Percentiles rank a stretch among this genome's conserved stretches.
Evolutionary conservation across 306 rosid genomes (phyloP).

Genomic region (Malus orientalis): DNA sequence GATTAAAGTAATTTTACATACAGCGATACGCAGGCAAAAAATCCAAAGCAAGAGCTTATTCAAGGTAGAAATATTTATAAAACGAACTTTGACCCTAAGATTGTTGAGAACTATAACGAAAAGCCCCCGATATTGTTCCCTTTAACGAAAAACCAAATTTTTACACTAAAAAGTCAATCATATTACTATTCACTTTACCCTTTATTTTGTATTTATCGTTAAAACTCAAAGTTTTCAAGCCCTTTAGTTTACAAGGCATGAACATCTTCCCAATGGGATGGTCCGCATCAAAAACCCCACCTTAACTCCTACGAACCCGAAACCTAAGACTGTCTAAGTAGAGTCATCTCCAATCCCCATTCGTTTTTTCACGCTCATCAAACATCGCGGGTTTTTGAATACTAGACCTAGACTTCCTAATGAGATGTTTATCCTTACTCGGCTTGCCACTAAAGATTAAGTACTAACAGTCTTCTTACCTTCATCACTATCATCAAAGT

Average conservation of each 20-base stretch:
- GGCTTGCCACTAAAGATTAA: not conserved
- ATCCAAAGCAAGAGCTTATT: not conserved
- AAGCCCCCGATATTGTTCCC: too few relatives aligned
- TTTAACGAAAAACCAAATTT: too few relatives aligned
- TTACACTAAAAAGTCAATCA: too few relatives aligned
- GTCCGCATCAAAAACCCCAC: not conserved
- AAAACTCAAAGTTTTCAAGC: too few relatives aligned
- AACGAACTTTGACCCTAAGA: not conserved
- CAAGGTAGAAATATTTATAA: too few relatives aligned
- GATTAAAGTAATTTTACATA: not conserved
- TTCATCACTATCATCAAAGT: conserved; percentile 14
- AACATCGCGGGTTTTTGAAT: not conserved
- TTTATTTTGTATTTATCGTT: too few relatives aligned
- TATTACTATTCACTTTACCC: too few relatives aligned
- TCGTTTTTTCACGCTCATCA: not conserved
- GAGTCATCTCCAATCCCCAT: not conserved
- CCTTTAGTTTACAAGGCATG: too few relatives aligned
- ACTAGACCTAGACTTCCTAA: not conserved
- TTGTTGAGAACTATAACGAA: too few relatives aligned
- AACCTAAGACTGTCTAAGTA: not conserved
- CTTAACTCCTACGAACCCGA: not conserved
- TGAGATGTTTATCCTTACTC: not conserved
- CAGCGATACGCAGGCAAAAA: not conserved
- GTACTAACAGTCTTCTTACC: not conserved
- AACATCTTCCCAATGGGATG: not conserved